Conservation (phyloP, 306 rosid species). For the Glycine latifolia region DNA sequence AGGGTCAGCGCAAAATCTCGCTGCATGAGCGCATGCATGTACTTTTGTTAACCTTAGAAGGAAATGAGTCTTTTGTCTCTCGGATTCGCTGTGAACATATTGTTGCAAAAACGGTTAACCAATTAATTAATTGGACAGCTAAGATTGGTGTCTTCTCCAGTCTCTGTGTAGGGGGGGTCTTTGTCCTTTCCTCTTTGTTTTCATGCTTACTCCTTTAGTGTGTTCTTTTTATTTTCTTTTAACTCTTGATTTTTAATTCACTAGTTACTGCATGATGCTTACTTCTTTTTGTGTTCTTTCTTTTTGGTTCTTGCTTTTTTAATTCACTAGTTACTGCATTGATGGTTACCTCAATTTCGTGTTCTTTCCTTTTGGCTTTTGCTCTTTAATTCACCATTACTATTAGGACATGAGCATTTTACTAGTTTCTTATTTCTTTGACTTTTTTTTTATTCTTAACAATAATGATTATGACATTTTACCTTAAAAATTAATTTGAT, state of each 20-base stretch:
- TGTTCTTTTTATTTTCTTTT: background rate
- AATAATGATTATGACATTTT: too few relatives aligned
- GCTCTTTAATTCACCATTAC: too few relatives aligned
- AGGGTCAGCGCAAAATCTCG: constrained; percentile 32
- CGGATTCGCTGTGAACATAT: constrained; percentile 34
- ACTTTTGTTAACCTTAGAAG: constrained; percentile 2
- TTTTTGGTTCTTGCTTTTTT: background rate
- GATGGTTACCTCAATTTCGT: too few relatives aligned
- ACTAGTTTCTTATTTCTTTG: too few relatives aligned
- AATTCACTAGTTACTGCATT: background rate
- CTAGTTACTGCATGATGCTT: background rate
- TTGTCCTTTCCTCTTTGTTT: background rate
- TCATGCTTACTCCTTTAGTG: background rate
- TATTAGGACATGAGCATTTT: too few relatives aligned
- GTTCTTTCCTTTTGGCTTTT: too few relatives aligned
- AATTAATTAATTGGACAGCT: constrained; percentile 34
- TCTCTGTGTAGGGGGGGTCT: constrained; percentile 5
- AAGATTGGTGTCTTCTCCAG: constrained; percentile 33
- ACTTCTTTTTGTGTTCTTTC: background rate
- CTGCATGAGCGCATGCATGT: constrained; percentile 1
- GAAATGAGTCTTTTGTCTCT: constrained; percentile 23
- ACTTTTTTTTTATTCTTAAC: too few relatives aligned
- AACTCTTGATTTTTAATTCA: background rate
- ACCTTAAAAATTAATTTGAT: too few relatives aligned
- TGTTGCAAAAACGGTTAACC: constrained; percentile 24